Evolutionary conservation across 2,329 filamentous ascomycete species (phyloP).

Genomic region (Venturia carpophila): DNA sequence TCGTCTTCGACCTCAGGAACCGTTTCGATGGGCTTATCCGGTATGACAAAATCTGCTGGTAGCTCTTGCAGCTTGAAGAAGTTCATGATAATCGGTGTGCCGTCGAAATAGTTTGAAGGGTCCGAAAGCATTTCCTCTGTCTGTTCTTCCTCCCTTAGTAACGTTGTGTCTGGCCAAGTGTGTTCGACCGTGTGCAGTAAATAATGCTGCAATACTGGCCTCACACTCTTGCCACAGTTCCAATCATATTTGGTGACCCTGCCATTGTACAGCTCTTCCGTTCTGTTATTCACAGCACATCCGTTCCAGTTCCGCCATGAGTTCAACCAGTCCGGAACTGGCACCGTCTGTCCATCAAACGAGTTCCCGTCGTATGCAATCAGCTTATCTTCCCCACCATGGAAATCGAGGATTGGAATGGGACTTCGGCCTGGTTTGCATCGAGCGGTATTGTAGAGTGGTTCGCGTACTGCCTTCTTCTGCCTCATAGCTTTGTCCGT

Average conservation of each 20-base stretch:
- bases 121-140: background rate
- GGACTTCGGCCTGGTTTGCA: conserved; percentile 33
- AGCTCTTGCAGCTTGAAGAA: conserved; percentile 13
- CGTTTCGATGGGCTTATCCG: background rate
- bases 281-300: background rate
- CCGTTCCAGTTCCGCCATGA: conserved; percentile 7
- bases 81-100: conserved; percentile 10
- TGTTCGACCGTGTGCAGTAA: conserved; percentile 11
- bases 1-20: background rate
- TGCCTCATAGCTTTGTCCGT: conserved; percentile 5
- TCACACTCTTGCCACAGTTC: conserved; percentile 7
- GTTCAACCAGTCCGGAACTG: conserved; percentile 7
- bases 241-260: conserved; percentile 8
- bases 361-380: conserved; percentile 38
- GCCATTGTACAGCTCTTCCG: conserved; percentile 1
- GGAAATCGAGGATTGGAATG: conserved; percentile 44
- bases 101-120: conserved; percentile 6
- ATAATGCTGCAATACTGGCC: conserved; percentile 11
- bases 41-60: background rate
- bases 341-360: conserved; percentile 5
- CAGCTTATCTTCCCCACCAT: conserved; percentile 41
- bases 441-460: conserved; percentile 5
- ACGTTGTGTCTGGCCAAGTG: conserved; percentile 7
- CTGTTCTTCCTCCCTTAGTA: conserved; percentile 7
- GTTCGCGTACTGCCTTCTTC: conserved; percentile 24